Conservation (phyloP, 352 stramenopile genomes). For the Globisporangium sylvaticum region DNA sequence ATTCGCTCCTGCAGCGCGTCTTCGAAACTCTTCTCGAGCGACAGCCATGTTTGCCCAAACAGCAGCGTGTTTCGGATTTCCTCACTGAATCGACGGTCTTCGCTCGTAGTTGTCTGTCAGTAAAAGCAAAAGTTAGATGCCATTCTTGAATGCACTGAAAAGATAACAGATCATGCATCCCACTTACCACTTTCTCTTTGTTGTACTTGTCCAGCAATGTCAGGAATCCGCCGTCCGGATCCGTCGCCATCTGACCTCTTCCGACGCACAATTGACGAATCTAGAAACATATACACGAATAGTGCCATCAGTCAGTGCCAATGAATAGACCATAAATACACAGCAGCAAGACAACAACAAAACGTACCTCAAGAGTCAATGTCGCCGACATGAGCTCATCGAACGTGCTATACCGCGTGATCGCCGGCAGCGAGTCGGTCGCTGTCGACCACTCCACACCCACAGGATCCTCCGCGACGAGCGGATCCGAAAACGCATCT, state of each 20-base stretch:
- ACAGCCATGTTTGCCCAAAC: conserved; percentile 87
- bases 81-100: conserved; percentile 65
- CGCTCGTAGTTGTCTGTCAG: conserved; percentile 27
- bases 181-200: conserved; percentile 56
- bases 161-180: not conserved
- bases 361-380: conserved; percentile 73
- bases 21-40: conserved; percentile 87
- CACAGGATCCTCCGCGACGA: conserved; percentile 77
- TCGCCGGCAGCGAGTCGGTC: conserved; percentile 67
- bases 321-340: not conserved
- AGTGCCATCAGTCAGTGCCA: not conserved
- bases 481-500: conserved; percentile 38
- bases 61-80: conserved; percentile 84
- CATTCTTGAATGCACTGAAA: no score
- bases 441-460: conserved; percentile 65
- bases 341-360: not conserved
- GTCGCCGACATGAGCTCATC: conserved; percentile 89
- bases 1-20: conserved; percentile 84
- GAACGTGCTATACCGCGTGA: conserved; percentile 87
- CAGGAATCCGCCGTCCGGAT: conserved; percentile 80
- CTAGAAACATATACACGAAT: conserved; percentile 20
- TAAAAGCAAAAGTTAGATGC: conserved; percentile 13
- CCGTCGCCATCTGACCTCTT: conserved; percentile 79
- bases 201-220: conserved; percentile 85
- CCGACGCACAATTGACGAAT: conserved; percentile 78